Base-by-base conservation (phyloP, 192 early-diverging fungal species). In the Entrophospora sp. region DNA sequence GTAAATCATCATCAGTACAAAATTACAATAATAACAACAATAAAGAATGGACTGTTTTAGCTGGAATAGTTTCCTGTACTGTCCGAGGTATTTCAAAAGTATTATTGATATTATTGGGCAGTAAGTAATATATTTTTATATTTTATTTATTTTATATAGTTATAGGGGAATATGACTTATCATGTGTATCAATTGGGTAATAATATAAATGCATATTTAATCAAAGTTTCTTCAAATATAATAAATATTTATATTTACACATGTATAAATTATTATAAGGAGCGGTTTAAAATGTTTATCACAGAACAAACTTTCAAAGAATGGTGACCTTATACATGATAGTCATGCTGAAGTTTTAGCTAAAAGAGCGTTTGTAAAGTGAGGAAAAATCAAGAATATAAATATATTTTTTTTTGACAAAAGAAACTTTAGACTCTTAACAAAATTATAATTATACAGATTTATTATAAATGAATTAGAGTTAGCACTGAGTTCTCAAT, bases 291-390 rank as follows among this genome's bases (percentile, higher is more conserved):
- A 95, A 73, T 96, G 94, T 56, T 74, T 91, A 32, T 75, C 82
- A 32, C 68, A 73, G 31, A 75, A 70, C 40, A 83, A 86, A 70
- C 75, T 88, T 30, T 73, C 77, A 61, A 61, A 43, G 1, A 71
- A 71, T 30, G 91, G 92, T 27, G 84, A 86, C 52, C 37, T 80
- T 5, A 63, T 96, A 0, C 83, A 90, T 71, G 94, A 96, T 77
- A 81, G 79, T 67, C 94, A 96, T 73, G 94, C 91, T 2, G 94
- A 96, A 74, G 74, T 96, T 0, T 69, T 96, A n/a, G 87, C 89
- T 30, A 83, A 91, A 13, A 80, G 94, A 51, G 81, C 79, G 24
- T 83, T 96, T 60, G 67, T 89, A 30, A 81, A 77, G 83, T 92
- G 83, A 28, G 60, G 53, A 36, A 25, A 9, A 35, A 1, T 18